phyloP scores from a whole-genome alignment of 2,329 filamentous ascomycete genomes.

The Dothistroma septosporum region DNA sequence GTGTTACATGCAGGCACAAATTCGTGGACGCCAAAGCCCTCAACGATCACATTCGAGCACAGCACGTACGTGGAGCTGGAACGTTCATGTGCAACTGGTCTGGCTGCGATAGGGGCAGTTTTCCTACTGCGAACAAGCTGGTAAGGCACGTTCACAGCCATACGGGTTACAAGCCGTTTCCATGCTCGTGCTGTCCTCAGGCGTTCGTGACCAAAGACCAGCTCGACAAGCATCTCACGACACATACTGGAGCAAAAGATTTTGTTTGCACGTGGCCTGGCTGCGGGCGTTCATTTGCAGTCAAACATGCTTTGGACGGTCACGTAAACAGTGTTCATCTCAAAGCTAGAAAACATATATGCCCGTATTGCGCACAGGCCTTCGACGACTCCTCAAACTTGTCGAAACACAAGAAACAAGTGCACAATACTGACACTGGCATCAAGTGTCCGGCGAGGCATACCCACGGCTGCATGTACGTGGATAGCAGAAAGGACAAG shows the following conservation, averaged over 20 bases:
- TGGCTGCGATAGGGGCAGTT: slow-evolving; percentile 50
- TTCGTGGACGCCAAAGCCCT: slow-evolving; percentile 49
- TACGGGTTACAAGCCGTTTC: slow-evolving; percentile 48
- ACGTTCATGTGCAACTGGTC: slow-evolving; percentile 44
- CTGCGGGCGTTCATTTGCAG: slow-evolving; percentile 56
- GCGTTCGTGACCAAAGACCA: slow-evolving; percentile 64
- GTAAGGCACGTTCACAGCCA: slow-evolving; percentile 63
- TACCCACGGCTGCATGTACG: slow-evolving; percentile 23
- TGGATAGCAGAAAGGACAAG: slow-evolving; percentile 26
- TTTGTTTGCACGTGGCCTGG: slow-evolving; percentile 49
- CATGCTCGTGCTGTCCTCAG: slow-evolving; percentile 53
- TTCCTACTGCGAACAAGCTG: slow-evolving; percentile 46
- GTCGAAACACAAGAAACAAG: slow-evolving; percentile 33
- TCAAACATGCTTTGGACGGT: slow-evolving; percentile 56
- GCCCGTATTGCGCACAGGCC: slow-evolving; percentile 33
- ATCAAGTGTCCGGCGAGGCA: slow-evolving; percentile 24
- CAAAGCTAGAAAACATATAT: slow-evolving; percentile 43
- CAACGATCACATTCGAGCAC: slow-evolving; percentile 53
- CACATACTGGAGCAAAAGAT: slow-evolving; percentile 63
- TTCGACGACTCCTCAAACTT: slow-evolving; percentile 36
- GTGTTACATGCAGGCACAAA: slow-evolving; percentile 24
- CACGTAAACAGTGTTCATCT: slow-evolving; percentile 59
- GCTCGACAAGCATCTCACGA: slow-evolving; percentile 62
- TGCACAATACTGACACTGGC: slow-evolving; percentile 24
- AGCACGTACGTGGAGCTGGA: slow-evolving; percentile 43